Conservation (phyloP, 768 basidiomycete species). For the Lyophyllum atratum region DNA sequence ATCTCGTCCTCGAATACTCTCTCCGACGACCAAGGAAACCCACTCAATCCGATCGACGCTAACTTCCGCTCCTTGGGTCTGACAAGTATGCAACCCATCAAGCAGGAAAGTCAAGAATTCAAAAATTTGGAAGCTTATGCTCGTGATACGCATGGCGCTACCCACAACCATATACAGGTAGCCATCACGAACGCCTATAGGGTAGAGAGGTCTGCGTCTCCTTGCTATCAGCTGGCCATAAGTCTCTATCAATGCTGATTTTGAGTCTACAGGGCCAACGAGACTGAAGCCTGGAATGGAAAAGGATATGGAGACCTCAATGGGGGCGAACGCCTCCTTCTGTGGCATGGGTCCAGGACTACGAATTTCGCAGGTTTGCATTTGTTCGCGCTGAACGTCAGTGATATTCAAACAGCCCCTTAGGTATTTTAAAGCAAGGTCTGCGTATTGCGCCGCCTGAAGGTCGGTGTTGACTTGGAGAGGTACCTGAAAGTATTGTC, state of each 20-base stretch:
- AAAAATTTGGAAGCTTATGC: conserved; percentile 46
- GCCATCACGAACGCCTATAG: conserved; percentile 50
- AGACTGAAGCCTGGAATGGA: conserved; percentile 41
- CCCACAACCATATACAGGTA: conserved; percentile 48
- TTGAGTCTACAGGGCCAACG: conserved; percentile 19
- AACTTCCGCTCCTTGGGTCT: conserved; percentile 56
- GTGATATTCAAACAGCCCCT: not conserved
- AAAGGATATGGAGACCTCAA: conserved; percentile 43
- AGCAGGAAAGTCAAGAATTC: conserved; percentile 44
- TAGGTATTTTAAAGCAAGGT: conserved; percentile 62
- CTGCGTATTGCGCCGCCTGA: conserved; percentile 67
- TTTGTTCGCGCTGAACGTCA: not conserved
- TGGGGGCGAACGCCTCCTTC: conserved; percentile 52
- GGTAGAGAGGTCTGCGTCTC: conserved; percentile 47
- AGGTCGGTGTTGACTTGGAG: conserved; percentile 29
- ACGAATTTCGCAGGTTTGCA: conserved; percentile 60
- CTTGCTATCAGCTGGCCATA: not conserved
- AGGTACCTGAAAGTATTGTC: not conserved
- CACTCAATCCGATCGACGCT: conserved; percentile 57
- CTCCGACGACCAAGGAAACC: conserved; percentile 44
- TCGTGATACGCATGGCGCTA: conserved; percentile 56
- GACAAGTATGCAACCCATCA: conserved; percentile 51
- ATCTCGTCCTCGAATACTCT: conserved; percentile 39
- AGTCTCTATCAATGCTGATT: not conserved
- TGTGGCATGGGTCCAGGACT: conserved; percentile 66